Conservation (phyloP, 768 basidiomycete species). For the Galerina marginata region DNA sequence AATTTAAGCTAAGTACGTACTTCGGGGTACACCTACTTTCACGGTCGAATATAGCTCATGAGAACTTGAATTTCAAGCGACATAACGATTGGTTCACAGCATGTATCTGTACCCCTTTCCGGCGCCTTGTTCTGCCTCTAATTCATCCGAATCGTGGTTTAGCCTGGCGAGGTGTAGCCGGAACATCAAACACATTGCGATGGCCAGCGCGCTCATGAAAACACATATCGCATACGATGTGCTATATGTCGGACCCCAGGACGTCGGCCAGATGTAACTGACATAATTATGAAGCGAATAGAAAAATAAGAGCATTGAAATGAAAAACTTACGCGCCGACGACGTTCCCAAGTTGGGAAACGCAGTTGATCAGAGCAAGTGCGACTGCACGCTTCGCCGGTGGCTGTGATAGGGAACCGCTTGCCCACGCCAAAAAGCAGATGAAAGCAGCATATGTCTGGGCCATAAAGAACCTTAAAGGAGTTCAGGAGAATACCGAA, state of each 20-base stretch:
- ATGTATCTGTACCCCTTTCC: slow-evolving; percentile 52
- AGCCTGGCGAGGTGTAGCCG: slow-evolving; percentile 46
- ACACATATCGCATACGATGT: slow-evolving; percentile 79
- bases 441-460: slow-evolving; percentile 77
- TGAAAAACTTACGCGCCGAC: slow-evolving; percentile 69
- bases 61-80: not conserved
- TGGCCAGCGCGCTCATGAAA: slow-evolving; percentile 52
- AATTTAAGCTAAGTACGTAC: too few relatives aligned
- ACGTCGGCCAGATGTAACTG: slow-evolving; percentile 69
- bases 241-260: slow-evolving; percentile 74
- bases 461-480: slow-evolving; percentile 73
- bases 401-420: slow-evolving; percentile 59
- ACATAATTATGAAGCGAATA: not conserved
- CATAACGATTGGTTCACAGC: slow-evolving; percentile 34
- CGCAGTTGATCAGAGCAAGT: slow-evolving; percentile 80
- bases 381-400: slow-evolving; percentile 90
- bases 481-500: not conserved
- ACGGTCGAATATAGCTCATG: not conserved
- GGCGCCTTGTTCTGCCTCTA: slow-evolving; percentile 39
- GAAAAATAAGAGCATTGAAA: not conserved
- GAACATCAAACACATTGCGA: slow-evolving; percentile 57
- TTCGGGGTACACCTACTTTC: not conserved
- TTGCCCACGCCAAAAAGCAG: slow-evolving; percentile 61
- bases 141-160: slow-evolving; percentile 44
- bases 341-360: slow-evolving; percentile 85